These are phyloP conservation scores for Marvania coccoides DNA, from an alignment of 139 green algal genomes.

Conservation along the genomic window DNA sequence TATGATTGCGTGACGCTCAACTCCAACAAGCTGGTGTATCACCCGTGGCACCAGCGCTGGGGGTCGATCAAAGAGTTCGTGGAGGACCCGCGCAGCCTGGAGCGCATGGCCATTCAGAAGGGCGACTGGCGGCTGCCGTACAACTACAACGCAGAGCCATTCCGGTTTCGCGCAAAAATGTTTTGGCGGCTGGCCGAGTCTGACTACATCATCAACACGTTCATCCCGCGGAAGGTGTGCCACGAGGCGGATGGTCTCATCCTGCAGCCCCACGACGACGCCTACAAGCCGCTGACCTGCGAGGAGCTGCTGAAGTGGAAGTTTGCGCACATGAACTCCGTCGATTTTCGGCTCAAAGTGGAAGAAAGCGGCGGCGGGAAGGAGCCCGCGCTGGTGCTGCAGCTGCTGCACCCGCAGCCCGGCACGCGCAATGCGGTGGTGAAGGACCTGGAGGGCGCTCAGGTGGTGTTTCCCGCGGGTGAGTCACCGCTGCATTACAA, in stretches of 20 bases:
- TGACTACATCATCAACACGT: conserved; percentile 51
- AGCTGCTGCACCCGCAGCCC: conserved; percentile 20
- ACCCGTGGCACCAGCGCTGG: conserved; percentile 52
- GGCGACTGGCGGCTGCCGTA: conserved; percentile 8
- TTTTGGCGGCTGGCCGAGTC: conserved; percentile 71
- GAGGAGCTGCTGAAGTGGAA: conserved; percentile 96
- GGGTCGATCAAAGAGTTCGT: conserved; percentile 38
- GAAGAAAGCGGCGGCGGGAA: background rate
- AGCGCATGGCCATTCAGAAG: conserved; percentile 37
- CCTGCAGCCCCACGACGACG: conserved; percentile 61
- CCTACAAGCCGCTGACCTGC: conserved; percentile 74
- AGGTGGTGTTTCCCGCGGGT: conserved; percentile 24
- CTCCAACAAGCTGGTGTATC: conserved; percentile 27
- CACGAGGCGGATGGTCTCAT: conserved; percentile 96
- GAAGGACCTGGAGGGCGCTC: conserved; percentile 11
- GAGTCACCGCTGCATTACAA: conserved; percentile 25
- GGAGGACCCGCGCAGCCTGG: conserved; percentile 37
- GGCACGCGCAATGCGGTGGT: background rate
- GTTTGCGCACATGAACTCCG: conserved; percentile 89
- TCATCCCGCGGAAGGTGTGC: conserved; percentile 62
- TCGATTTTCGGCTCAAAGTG: conserved; percentile 79
- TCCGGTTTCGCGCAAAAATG: conserved; percentile 74
- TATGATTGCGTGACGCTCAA: conserved; percentile 86
- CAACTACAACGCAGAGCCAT: conserved; percentile 48
- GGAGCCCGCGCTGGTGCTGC: background rate